These are phyloP conservation scores for Vitis riparia DNA, from an alignment of 164 flowering plant species.

Conservation along the genomic window DNA sequence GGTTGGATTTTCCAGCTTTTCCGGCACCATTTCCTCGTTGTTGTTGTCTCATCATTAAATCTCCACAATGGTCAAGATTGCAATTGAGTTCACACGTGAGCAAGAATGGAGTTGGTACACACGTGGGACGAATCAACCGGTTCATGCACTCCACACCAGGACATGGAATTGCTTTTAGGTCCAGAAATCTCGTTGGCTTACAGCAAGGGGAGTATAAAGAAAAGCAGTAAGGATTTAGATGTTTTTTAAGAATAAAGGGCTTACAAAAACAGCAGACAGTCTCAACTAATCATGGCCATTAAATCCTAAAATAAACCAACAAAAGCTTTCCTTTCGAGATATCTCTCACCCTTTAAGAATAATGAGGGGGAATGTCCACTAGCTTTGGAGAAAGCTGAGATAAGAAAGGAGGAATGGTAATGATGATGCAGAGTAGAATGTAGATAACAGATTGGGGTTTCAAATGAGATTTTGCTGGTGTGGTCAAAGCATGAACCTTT, in stretches of 20 bases:
- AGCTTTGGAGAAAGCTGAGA: conserved; percentile 41
- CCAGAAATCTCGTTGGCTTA: background rate
- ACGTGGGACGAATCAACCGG: conserved; percentile 3
- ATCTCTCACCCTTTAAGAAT: conserved; percentile 27
- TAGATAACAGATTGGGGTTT: conserved; percentile 16
- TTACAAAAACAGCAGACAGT: conserved; percentile 19
- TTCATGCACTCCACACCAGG: conserved; percentile 17
- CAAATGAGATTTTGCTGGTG: conserved; percentile 4
- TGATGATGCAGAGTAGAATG: conserved; percentile 41
- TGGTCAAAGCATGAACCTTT: conserved; percentile 43
- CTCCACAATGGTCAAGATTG: conserved; percentile 3
- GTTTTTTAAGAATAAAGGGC: conserved; percentile 2
- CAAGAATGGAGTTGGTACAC: background rate
- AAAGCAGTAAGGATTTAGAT: conserved; percentile 7
- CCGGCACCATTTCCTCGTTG: conserved; percentile 22
- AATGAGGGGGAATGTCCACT: conserved; percentile 40
- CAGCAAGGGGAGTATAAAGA: conserved; percentile 4
- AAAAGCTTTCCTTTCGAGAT: conserved; percentile 20
- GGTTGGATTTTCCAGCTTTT: conserved; percentile 13
- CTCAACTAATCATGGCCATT: conserved; percentile 25
- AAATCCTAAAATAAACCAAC: conserved; percentile 15
- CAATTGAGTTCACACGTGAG: conserved; percentile 12
- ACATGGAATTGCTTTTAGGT: conserved; percentile 29
- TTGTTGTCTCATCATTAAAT: conserved; percentile 2
- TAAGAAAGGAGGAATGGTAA: conserved; percentile 26